Evolutionary conservation across 805 yeast species (phyloP), one percentile per base, ranked within the genome.

Genomic region (Kluyveromyces lactis): DNA sequence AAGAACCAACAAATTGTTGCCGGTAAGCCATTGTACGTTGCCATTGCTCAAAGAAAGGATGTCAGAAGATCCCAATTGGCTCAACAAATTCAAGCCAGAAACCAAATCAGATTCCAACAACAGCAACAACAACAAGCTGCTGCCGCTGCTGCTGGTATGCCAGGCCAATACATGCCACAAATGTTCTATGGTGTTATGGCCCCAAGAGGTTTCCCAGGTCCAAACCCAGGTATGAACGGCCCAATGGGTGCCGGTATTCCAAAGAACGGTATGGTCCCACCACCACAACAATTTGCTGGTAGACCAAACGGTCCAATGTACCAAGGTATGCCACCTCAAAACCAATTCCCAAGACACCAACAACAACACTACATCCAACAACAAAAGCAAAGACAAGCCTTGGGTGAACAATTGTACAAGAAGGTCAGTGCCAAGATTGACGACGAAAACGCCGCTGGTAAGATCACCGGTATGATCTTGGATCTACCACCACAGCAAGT

Each of bases 1-100:
- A 89, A 90, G 95, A 87, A 90, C 79, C 96, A 87, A 72, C 84
- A 87, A 65, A 83, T 90, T 81, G 78, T 92, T 55, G 81, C 79
- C 55, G 86, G 89, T 64, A 92, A 92, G 77, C 98, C 97, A 58
- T 75, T 92, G 63, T 92, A 90, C 66, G 98, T 92, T 69, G 96
- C 97, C 46, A 79, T 92, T 62, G 98, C 98, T 55, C 98, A 92
- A 78, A 85, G 95, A 69, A 90, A 86, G 73, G 98, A 90, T 56
- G 95, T 86, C 43, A 87, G 98, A 78, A 83, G 95, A 66, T 77
- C 86, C 56, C 97, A 92, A 74, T 75, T 92, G 66, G 90, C 86
- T 67, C 97, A 92, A 73, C 97, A 92, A 72, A 84, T 87, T 63
- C 95, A 85, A 68, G 97, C 96, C 52, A 86, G 96, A 75, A 86